phyloP scores from a whole-genome alignment of 768 basidiomycete species.

The Imleria badia region DNA sequence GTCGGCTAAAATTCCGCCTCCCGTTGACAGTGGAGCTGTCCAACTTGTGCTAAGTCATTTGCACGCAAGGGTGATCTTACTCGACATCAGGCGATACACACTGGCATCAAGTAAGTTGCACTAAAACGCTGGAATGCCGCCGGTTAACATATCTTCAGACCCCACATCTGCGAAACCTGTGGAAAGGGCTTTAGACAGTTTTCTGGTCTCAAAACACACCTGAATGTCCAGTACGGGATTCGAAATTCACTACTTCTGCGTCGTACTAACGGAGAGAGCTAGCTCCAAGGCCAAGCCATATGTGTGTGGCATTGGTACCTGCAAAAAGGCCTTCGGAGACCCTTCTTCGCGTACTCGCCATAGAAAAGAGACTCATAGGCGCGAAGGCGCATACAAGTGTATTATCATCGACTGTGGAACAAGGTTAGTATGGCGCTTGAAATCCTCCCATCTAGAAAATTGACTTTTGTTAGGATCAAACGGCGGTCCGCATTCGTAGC shows the following conservation, averaged over 20 bases:
- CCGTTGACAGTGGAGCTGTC: conserved; percentile 38
- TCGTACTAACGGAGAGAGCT: conserved; percentile 10
- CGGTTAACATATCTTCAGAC: conserved; percentile 37
- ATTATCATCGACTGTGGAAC: conserved; percentile 45
- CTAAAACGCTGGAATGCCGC: neutral
- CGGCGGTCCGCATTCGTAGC: conserved; percentile 55
- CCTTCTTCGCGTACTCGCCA: conserved; percentile 71
- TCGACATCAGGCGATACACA: conserved; percentile 55
- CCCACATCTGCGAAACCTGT: conserved; percentile 51
- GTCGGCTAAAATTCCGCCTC: neutral
- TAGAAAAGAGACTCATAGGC: conserved; percentile 55
- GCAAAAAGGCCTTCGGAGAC: conserved; percentile 57
- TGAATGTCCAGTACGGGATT: conserved; percentile 60
- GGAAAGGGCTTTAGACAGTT: conserved; percentile 56
- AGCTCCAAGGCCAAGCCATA: conserved; percentile 56
- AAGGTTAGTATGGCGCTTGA: conserved; percentile 33
- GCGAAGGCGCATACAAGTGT: conserved; percentile 45
- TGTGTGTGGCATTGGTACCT: conserved; percentile 46
- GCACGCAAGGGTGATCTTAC: conserved; percentile 57
- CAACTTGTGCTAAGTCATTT: conserved; percentile 50
- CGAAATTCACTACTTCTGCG: neutral
- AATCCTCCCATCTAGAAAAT: neutral
- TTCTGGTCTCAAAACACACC: conserved; percentile 61
- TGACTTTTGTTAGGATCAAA: conserved; percentile 50
- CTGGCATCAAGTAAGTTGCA: conserved; percentile 44